These are phyloP conservation scores for Vitis cinerea DNA, from an alignment of 164 flowering plant species.

Conservation along the genomic window DNA sequence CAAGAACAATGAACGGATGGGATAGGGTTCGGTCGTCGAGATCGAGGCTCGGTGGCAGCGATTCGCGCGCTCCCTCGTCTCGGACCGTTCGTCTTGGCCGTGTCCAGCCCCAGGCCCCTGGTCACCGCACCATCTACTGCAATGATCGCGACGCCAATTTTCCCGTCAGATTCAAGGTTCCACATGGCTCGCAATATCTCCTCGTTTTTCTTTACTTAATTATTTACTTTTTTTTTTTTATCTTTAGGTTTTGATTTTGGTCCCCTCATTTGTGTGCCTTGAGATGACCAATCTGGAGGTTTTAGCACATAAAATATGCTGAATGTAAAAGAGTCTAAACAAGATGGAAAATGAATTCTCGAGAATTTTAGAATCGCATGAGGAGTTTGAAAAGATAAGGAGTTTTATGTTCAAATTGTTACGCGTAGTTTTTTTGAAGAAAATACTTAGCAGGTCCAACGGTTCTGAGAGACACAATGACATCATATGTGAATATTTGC, in stretches of 20 bases:
- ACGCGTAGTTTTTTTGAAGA: no score
- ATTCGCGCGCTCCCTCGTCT: slow-evolving; percentile 28
- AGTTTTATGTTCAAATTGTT: no score
- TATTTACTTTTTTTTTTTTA: neutral
- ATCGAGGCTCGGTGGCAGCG: slow-evolving; percentile 19
- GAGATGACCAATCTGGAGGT: no score
- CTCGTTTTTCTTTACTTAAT: neutral
- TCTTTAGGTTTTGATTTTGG: neutral
- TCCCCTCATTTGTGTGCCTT: neutral
- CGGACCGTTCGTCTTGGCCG: slow-evolving; percentile 72
- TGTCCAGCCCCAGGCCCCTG: slow-evolving; percentile 87
- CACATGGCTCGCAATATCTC: neutral
- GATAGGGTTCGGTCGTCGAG: slow-evolving; percentile 39
- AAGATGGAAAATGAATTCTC: no score
- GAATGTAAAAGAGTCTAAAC: no score
- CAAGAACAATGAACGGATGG: slow-evolving; percentile 37
- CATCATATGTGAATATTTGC: no score
- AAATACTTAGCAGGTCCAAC: no score
- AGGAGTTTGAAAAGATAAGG: no score
- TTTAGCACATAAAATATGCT: no score
- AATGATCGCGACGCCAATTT: slow-evolving; percentile 83
- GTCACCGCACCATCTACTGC: slow-evolving; percentile 74
- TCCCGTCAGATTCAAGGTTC: slow-evolving; percentile 70
- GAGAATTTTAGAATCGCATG: no score
- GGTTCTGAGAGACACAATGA: no score